A percentile compares a stretch with the other conserved stretches of the same genome.
Evolutionary conservation across 805 yeast species (phyloP).

Genomic region (Starmerella geochares): DNA sequence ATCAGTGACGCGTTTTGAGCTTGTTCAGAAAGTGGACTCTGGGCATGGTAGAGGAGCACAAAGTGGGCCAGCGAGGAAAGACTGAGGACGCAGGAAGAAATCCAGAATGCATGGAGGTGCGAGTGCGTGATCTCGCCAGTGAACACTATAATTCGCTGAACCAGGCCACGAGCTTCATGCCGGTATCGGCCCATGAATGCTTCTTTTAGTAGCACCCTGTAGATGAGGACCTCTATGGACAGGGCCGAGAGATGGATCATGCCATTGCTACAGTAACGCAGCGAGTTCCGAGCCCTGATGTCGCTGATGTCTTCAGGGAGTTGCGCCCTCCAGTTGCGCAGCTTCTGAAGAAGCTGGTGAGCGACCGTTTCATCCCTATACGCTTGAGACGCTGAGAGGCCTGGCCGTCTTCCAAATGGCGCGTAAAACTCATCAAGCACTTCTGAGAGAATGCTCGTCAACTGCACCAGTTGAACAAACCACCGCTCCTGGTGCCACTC

Average conservation of each 20-base stretch:
- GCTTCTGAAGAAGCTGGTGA: slow-evolving; percentile 18
- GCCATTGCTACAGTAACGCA: slow-evolving; percentile 30
- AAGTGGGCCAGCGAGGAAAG: slow-evolving; percentile 31
- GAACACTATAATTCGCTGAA: slow-evolving; percentile 28
- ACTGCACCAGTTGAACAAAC: slow-evolving; percentile 26
- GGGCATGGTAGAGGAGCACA: slow-evolving; percentile 30
- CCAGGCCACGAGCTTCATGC: slow-evolving; percentile 26
- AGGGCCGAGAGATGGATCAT: slow-evolving; percentile 28
- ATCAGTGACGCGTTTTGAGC: slow-evolving; percentile 26
- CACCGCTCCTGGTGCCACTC: slow-evolving; percentile 26
- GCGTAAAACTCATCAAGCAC: slow-evolving; percentile 26
- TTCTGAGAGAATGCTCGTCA: slow-evolving; percentile 28
- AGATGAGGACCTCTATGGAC: slow-evolving; percentile 29
- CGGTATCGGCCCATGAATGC: slow-evolving; percentile 25
- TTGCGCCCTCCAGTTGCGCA: slow-evolving; percentile 25
- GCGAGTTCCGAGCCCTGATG: slow-evolving; percentile 25
- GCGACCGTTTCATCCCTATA: slow-evolving; percentile 17
- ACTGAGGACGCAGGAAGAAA: slow-evolving; percentile 28
- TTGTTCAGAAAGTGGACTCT: slow-evolving; percentile 27
- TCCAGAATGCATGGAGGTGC: slow-evolving; percentile 33
- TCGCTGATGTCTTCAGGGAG: slow-evolving; percentile 27
- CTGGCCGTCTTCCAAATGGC: slow-evolving; percentile 14
- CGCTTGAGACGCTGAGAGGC: slow-evolving; percentile 13
- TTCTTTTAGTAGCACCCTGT: slow-evolving; percentile 26
- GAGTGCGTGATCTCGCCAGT: slow-evolving; percentile 31